Evolutionary conservation across 768 basidiomycete species (phyloP).

Genomic region (Atractiella rhizophila): DNA sequence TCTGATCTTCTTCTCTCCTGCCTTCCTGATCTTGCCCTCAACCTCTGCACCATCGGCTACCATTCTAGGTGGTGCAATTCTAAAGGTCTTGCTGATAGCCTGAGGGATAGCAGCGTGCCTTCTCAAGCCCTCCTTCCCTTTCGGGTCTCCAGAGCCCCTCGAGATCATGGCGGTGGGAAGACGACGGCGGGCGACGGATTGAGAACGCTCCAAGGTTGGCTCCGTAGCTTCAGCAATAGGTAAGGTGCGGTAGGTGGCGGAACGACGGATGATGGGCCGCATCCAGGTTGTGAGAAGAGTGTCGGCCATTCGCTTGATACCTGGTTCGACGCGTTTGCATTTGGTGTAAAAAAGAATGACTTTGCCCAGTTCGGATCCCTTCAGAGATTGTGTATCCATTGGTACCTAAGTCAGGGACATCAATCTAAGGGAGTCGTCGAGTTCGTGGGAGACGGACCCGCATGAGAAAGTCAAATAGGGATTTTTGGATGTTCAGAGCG

Average conservation of each 20-base stretch:
- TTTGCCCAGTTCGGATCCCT: conserved; percentile 68
- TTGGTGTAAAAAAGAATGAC: conserved; percentile 89
- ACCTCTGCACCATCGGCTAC: no score
- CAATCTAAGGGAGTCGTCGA: background rate
- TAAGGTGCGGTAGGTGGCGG: conserved; percentile 35
- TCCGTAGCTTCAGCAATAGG: background rate
- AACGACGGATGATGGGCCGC: conserved; percentile 71
- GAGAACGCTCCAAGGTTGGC: background rate
- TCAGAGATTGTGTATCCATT: conserved; percentile 69
- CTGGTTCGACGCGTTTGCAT: conserved; percentile 61
- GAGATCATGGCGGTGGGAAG: background rate
- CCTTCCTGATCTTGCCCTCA: no score
- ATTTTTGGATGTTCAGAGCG: conserved; percentile 79
- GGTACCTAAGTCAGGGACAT: conserved; percentile 36
- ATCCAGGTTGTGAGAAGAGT: conserved; percentile 62
- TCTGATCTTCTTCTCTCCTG: no score
- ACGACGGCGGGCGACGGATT: background rate
- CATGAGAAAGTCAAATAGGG: conserved; percentile 54
- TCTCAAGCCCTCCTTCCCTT: background rate
- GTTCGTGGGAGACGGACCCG: conserved; percentile 23
- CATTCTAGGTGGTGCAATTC: conserved; percentile 1
- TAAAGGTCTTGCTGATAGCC: conserved; percentile 3
- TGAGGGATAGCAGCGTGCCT: conserved; percentile 7
- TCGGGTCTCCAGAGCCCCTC: background rate
- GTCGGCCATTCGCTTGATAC: conserved; percentile 54